Base-by-base conservation (phyloP, 345 rosid species). In the Dipteronia dyeriana region DNA sequence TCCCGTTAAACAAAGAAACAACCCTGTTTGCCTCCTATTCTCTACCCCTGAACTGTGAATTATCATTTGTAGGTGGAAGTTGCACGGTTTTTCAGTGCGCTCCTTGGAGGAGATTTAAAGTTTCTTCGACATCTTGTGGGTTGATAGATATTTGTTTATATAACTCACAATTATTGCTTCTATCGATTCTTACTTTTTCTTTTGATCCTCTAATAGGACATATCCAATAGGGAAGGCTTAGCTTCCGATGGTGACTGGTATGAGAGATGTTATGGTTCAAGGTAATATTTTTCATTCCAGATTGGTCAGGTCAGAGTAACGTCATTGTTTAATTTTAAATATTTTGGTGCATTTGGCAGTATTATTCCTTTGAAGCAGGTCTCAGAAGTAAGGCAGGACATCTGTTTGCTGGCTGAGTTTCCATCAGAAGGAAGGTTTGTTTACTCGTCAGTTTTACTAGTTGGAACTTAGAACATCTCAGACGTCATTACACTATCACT, bases 191-290 rank as follows among this genome's bases (percentile, higher is more conserved):
- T 66, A 66, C 60, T 79, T 78, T 76, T 20, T 73, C 71, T 71
- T 78, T 19, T 79, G 67, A 66, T 68, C 68, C 65, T 74, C 49
- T 53, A 12, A 53, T 78, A 94, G 97, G 97, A 94, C 81, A 78
- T 94, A 80, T 94, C 98, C 68, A 92, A 87, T 72, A 89, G 91
- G 83, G 90, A 84, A 68, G 92, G 94, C 31, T 85, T 92, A 87
- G 89, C 89, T 76, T 83, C 91, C 64, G 89, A 85, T 54, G 81
- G 82, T 56, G 91, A 89, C 78, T 85, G 88, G 84, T 89, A 87
- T 23, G 74, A 80, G 57, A 87, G 92, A 86, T 86, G 88, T 75
- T 86, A 79, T 79, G 63, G 73, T 65, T 87, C 89, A 22, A 84
- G 85, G 98, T 92, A 90, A 51, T 72, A 10, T 43, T 60, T 75